Base-by-base conservation (phyloP, 352 stramenopile genomes). In the Globisporangium solare region DNA sequence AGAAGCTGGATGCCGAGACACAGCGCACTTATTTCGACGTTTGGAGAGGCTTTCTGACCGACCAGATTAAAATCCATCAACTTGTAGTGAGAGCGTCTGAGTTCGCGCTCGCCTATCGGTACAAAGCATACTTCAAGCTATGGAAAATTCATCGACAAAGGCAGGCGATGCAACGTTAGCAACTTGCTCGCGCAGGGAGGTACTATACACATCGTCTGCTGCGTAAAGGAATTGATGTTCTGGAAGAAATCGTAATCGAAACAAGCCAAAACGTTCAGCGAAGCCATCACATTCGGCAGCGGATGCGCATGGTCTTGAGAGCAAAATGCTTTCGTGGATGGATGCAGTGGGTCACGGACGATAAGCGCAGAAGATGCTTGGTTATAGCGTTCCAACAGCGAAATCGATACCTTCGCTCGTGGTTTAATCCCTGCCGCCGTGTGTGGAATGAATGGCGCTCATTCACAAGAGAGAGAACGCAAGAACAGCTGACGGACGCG, bases 381-480 rank as follows among this genome's bases (percentile, higher is more conserved):
- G 11, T 57, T 17, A 12, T 3, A 13, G 7, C 3, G 13, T 66
- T 66, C 14, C 54, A 40, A 1, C n/a, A 12, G 14, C 39, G 60
- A 21, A 1, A n/a, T 37, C 24, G 3, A 1, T 77, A 63, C 22
- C 47, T 60, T 12, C 58, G 27, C 1, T 78, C 69, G 18, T 57
- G 66, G 42, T 78, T 55, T 13, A 74, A 75, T 43, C 61, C 64
- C 14, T 17, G 12, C 37, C 69, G 61, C 14, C 60, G 71, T 43
- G 31, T 39, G 1, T 80, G 71, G 71, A 46, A 55, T 42, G 47
- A 54, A 12, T 80, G 71, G 69, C 45, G 20, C 8, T 39, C 20
- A 17, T 53, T 54, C 12, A 35, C 18, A 22, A n/a, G 6, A 3
- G 22, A 21, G 18, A 18, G 3, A 3, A 1, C n/a, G 14, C 43